Conservation (phyloP, 2,329 filamentous ascomycete species). For the Trichoderma guizhouense region DNA sequence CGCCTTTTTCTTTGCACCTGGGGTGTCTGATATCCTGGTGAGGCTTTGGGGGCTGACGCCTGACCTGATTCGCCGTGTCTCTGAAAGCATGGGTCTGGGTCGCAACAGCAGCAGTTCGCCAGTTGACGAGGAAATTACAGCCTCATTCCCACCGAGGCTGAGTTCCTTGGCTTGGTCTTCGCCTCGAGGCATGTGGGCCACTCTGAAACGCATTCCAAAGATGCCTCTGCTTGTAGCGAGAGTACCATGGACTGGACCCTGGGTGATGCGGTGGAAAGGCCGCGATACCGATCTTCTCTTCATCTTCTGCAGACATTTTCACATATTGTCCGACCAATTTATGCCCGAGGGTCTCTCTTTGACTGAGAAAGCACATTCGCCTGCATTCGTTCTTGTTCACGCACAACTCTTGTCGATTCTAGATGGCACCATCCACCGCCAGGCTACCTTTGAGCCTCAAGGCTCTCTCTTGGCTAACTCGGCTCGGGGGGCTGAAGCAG, state of each 20-base stretch:
- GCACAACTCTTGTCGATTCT: slow-evolving; percentile 76
- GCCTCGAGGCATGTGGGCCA: slow-evolving; percentile 45
- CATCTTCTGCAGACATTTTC: slow-evolving; percentile 85
- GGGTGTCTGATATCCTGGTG: slow-evolving; percentile 77
- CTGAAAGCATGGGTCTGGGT: slow-evolving; percentile 65
- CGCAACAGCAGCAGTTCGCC: slow-evolving; percentile 48
- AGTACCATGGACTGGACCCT: slow-evolving; percentile 81
- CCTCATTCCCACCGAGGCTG: slow-evolving; percentile 67
- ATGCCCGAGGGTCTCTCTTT: slow-evolving; percentile 54
- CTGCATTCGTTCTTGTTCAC: slow-evolving; percentile 76
- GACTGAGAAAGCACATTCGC: slow-evolving; percentile 60
- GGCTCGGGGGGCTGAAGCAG: slow-evolving; percentile 59
- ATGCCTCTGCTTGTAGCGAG: slow-evolving; percentile 66
- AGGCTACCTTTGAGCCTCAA: slow-evolving; percentile 51
- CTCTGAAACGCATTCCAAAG: slow-evolving; percentile 62
- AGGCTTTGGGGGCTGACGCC: slow-evolving; percentile 74
- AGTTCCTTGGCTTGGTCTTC: slow-evolving; percentile 56
- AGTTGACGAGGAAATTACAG: slow-evolving; percentile 59
- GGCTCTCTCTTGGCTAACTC: slow-evolving; percentile 45
- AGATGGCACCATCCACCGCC: slow-evolving; percentile 79
- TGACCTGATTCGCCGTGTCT: slow-evolving; percentile 66
- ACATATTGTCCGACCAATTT: slow-evolving; percentile 73
- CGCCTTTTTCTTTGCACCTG: slow-evolving; percentile 88
- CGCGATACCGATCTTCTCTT: slow-evolving; percentile 87
- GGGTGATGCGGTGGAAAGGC: slow-evolving; percentile 82